Evolutionary conservation across 2,329 filamentous ascomycete genomes (phyloP).

Genomic region (Verticillium zaregamsianum): DNA sequence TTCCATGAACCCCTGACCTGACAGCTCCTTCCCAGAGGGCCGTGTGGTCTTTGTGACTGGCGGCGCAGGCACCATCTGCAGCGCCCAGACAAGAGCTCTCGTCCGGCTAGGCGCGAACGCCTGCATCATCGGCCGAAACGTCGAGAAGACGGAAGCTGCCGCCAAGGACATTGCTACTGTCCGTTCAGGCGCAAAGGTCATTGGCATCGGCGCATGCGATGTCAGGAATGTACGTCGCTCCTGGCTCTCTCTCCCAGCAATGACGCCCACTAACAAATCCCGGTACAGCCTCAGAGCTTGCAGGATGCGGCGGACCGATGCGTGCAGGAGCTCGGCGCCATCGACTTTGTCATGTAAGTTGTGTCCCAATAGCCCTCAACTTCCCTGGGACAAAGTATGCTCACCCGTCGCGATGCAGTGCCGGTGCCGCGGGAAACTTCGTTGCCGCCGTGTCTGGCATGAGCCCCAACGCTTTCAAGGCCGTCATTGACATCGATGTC

Average conservation of each 20-base stretch:
- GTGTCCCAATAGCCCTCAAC: neutral
- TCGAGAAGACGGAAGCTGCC: slow-evolving; percentile 77
- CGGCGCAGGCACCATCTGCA: slow-evolving; percentile 90
- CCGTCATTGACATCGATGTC: slow-evolving; percentile 95
- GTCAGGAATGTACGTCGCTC: slow-evolving; percentile 61
- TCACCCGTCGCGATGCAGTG: slow-evolving; percentile 43
- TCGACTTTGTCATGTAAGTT: slow-evolving; percentile 89
- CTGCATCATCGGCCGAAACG: slow-evolving; percentile 87
- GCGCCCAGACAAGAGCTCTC: slow-evolving; percentile 85
- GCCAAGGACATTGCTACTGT: slow-evolving; percentile 80
- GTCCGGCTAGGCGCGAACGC: slow-evolving; percentile 90
- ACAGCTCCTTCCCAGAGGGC: slow-evolving; percentile 49
- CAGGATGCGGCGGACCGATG: slow-evolving; percentile 74
- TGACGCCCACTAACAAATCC: neutral
- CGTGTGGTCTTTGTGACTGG: slow-evolving; percentile 95
- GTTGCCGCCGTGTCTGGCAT: slow-evolving; percentile 79
- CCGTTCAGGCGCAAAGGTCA: slow-evolving; percentile 73
- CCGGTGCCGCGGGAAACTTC: slow-evolving; percentile 95
- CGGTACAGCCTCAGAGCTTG: slow-evolving; percentile 54
- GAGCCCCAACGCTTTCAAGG: slow-evolving; percentile 85
- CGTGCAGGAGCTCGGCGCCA: slow-evolving; percentile 74
- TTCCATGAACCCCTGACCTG: neutral
- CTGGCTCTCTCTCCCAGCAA: neutral
- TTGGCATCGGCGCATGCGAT: slow-evolving; percentile 77
- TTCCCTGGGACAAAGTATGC: neutral